These are phyloP conservation scores for Musa schizocarpa DNA, from an alignment of 176 grass and related monocot genomes.

Conservation along the genomic window DNA sequence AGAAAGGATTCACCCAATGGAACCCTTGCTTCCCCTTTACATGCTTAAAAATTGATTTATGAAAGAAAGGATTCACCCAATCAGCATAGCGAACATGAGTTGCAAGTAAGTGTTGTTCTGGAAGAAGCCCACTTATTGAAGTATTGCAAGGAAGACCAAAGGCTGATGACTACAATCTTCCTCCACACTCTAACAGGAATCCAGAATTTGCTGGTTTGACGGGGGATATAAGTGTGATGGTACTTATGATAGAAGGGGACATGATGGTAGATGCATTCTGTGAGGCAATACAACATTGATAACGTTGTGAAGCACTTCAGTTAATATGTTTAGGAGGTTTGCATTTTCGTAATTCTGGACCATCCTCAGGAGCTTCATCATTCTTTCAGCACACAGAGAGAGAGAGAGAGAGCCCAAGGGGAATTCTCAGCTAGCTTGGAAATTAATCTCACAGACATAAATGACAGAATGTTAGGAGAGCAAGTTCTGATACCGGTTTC, in stretches of 20 bases:
- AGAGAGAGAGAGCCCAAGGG: constrained; percentile 29
- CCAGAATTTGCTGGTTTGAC: constrained; percentile 31
- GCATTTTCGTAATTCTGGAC: constrained; percentile 28
- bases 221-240: constrained; percentile 38
- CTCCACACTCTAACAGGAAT: constrained; percentile 35
- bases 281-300: constrained; percentile 43
- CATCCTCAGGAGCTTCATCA: neutral
- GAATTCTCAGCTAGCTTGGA: constrained; percentile 28
- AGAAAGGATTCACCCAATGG: constrained; percentile 27
- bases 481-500: constrained; percentile 16
- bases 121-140: constrained; percentile 35
- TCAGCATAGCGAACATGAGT: constrained; percentile 43
- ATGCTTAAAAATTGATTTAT: constrained; percentile 57
- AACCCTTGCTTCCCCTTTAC: constrained; percentile 34
- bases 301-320: constrained; percentile 30
- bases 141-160: constrained; percentile 33
- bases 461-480: constrained; percentile 23
- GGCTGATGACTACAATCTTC: constrained; percentile 39
- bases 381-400: constrained; percentile 30
- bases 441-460: constrained; percentile 29
- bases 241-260: constrained; percentile 40
- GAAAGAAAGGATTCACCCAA: constrained; percentile 50
- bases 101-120: constrained; percentile 27
- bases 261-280: constrained; percentile 33
- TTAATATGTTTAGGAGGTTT: constrained; percentile 30